Base-by-base conservation (phyloP, 2,329 filamentous ascomycete genomes). In the Claviceps capensis region DNA sequence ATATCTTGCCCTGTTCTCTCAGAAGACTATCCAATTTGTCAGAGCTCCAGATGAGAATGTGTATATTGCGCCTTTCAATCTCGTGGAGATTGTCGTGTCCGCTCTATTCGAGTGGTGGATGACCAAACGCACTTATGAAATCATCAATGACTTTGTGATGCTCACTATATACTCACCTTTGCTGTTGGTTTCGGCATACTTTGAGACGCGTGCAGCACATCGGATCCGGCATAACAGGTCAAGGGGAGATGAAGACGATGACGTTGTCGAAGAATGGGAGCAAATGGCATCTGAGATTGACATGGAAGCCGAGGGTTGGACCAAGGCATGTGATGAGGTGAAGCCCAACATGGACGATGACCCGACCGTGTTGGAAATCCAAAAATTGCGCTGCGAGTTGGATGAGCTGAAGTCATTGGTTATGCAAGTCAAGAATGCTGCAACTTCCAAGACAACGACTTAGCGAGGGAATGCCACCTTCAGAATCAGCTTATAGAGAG, bases 31-130 rank as follows among this genome's bases (percentile, higher is more conserved):
- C 78, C 89, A 95, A 62, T 98, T 96, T 62, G 88, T 97, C 17
- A 87, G 93, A 48, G 93, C 93, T 0, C 93, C 93, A 0, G 93
- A 98, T 61, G 93, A 98, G 67, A 98, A 98, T 60, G 93, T 98
- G 52, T 98, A 93, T 69, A 95, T 98, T 61, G 83, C 93, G 0
- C 93, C 93, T 0, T 86, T 98, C 69, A 98, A 98, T 65, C 76
- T 98, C 2, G 78, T 98, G 54, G 93, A 98, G 66, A 82, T 97
- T 17, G 74, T 95, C 55, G 72, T 79, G 55, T 77, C 96, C 3
- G 78, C 86, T 41, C 63, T 94, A 0, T 83, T 95, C 50, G 93
- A 97, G 72, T 98, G 93, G 93, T 98, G 91, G 93, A 77, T 98
- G 74, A 71, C 79, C n/a, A 79, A 80, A 55, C 61, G 72, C 6